A percentile compares a stretch with the other conserved stretches of the same genome.
These are phyloP conservation scores for Trametopsis cervina DNA, from an alignment of 768 basidiomycete genomes.

Conservation along the genomic window DNA sequence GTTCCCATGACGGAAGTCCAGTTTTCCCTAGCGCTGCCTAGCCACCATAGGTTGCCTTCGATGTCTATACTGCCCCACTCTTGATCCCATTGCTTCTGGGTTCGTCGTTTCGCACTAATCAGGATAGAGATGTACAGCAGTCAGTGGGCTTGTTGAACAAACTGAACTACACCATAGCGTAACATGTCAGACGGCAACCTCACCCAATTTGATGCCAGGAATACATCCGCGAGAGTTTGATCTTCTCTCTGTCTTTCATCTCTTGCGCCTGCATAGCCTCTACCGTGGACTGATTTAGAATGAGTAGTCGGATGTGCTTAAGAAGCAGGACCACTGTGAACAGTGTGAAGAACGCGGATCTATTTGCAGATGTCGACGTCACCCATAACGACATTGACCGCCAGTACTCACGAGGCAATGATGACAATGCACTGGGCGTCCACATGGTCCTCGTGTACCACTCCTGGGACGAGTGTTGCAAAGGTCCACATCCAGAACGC, in stretches of 20 bases:
- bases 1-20: slow-evolving; percentile 85
- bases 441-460: slow-evolving; percentile 28
- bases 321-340: slow-evolving; percentile 56
- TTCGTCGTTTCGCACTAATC: slow-evolving; percentile 48
- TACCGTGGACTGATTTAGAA: slow-evolving; percentile 68
- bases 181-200: slow-evolving; percentile 20
- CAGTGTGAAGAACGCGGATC: slow-evolving; percentile 62
- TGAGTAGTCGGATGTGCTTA: slow-evolving; percentile 56
- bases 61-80: slow-evolving; percentile 75
- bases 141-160: not conserved
- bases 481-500: slow-evolving; percentile 61
- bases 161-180: not conserved
- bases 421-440: slow-evolving; percentile 69
- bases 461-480: slow-evolving; percentile 49
- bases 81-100: slow-evolving; percentile 50
- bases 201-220: slow-evolving; percentile 50
- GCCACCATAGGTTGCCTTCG: slow-evolving; percentile 88
- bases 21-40: slow-evolving; percentile 49
- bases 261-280: slow-evolving; percentile 57
- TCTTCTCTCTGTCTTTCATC: slow-evolving; percentile 61
- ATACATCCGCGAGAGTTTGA: slow-evolving; percentile 41
- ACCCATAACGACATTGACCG: slow-evolving; percentile 27
- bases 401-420: slow-evolving; percentile 73
- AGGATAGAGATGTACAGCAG: slow-evolving; percentile 1
- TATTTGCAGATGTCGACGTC: slow-evolving; percentile 26